These are phyloP conservation scores for Trichoderma cornu-damae DNA, from an alignment of 2,329 filamentous ascomycete species.

Conservation along the genomic window DNA sequence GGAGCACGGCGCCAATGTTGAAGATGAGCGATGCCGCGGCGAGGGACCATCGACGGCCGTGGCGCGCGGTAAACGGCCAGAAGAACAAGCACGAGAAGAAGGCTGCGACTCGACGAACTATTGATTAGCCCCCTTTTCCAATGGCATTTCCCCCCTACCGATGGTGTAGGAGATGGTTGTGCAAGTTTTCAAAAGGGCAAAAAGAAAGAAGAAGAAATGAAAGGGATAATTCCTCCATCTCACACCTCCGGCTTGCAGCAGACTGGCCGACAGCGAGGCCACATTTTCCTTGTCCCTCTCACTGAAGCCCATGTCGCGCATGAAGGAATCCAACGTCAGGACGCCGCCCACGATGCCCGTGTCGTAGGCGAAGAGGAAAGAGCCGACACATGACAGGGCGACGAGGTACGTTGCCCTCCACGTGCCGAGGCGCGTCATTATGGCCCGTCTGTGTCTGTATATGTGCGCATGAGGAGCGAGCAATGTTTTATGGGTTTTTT, in stretches of 20 bases:
- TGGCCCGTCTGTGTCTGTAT: background rate
- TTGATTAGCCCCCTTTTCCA: too few relatives aligned
- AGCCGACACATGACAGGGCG: conserved; percentile 36
- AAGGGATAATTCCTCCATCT: too few relatives aligned
- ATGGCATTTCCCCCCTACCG: too few relatives aligned
- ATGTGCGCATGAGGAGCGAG: background rate
- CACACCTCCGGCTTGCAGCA: conserved; percentile 39
- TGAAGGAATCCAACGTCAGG: conserved; percentile 36
- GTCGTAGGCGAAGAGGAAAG: conserved; percentile 40
- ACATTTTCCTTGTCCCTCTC: conserved; percentile 30
- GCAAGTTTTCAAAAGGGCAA: too few relatives aligned
- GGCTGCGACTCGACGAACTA: too few relatives aligned
- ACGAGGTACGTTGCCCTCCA: conserved; percentile 37
- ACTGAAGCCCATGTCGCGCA: conserved; percentile 35
- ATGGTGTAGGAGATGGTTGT: too few relatives aligned
- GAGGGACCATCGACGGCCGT: conserved; percentile 38
- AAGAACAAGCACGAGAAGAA: conserved; percentile 42
- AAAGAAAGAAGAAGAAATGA: too few relatives aligned
- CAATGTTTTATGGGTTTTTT: background rate
- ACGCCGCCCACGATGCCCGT: conserved; percentile 41
- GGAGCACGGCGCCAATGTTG: conserved; percentile 39
- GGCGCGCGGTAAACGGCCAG: conserved; percentile 39
- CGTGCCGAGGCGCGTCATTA: conserved; percentile 30
- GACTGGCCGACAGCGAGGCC: conserved; percentile 37
- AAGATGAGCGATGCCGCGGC: conserved; percentile 40